phyloP scores from a whole-genome alignment of 2,329 filamentous ascomycete species.

The Cryphonectria parasitica region DNA sequence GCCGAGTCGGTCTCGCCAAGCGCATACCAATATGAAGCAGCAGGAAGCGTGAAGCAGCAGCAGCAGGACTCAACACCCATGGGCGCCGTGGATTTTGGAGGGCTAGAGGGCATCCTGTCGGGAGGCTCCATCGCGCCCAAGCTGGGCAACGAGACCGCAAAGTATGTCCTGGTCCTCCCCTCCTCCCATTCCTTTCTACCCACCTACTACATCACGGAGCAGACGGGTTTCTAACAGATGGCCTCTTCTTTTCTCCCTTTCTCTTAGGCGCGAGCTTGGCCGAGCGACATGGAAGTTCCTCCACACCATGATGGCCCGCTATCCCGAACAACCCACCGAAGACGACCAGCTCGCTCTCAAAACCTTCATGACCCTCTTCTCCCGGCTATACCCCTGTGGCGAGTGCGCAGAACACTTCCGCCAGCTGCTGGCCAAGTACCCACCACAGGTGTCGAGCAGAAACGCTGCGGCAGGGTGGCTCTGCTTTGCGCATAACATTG shows the following conservation, averaged over 20 bases:
- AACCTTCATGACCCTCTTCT: slow-evolving; percentile 68
- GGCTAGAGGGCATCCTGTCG: slow-evolving; percentile 57
- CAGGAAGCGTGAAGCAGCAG: slow-evolving; percentile 25
- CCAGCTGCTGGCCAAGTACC: slow-evolving; percentile 62
- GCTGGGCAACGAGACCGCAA: slow-evolving; percentile 79
- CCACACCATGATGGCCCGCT: slow-evolving; percentile 72
- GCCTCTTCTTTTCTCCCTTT: not conserved
- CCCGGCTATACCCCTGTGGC: slow-evolving; percentile 71
- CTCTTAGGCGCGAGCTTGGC: slow-evolving; percentile 63
- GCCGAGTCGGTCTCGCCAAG: slow-evolving; percentile 31
- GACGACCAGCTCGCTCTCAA: slow-evolving; percentile 67
- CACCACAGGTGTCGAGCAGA: slow-evolving; percentile 66
- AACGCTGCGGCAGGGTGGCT: slow-evolving; percentile 70
- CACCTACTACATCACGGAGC: not conserved
- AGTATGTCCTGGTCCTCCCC: slow-evolving; percentile 49
- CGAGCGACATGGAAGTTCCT: slow-evolving; percentile 71
- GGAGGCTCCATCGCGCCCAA: slow-evolving; percentile 79
- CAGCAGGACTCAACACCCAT: slow-evolving; percentile 30
- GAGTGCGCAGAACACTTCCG: slow-evolving; percentile 72
- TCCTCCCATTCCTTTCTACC: not conserved
- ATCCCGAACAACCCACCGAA: slow-evolving; percentile 65
- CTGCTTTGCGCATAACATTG: slow-evolving; percentile 69
- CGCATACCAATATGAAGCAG: slow-evolving; percentile 35
- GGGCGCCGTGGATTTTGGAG: slow-evolving; percentile 39
- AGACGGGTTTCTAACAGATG: not conserved